Evolutionary conservation across 192 early-diverging fungal genomes (phyloP), one percentile per base, ranked within the genome.

Genomic region (Coemansia reversa): DNA sequence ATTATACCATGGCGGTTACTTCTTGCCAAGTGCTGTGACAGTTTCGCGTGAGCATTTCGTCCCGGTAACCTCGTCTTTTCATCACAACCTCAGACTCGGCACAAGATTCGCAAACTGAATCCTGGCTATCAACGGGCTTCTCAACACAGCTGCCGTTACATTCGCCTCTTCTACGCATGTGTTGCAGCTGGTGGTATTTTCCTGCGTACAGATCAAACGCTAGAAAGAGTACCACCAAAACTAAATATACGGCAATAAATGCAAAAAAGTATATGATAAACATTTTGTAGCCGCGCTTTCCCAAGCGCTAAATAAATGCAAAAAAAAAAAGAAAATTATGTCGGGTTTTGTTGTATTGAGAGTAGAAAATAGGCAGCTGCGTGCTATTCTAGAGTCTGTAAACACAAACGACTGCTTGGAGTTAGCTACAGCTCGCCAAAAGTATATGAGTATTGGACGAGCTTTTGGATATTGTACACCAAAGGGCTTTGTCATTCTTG

Each of bases 11-110:
- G 24, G 29, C 25, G 5, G 7, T 12, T 25, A 25, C 5, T 25
- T 29, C 29, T 11, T 54, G 25, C 52, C 52, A 54, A 27, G 52
- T 54, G 22, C 52, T 28, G n/a, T 54, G n/a, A 12, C 27, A 28
- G 54, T 32, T 27, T 32, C 54, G 27, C 54, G 54, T 24, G 27
- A 55, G 30, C 54, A 55, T 55, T 19, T 19, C 54, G 54, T 55
- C 27, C 28, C 7, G 28, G 54, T 29, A 7, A 7, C 7, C 22
- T 27, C 54, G 54, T 16, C 27, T 27, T 32, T 27, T 25, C 52
- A 29, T 28, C 28, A 12, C 2, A 12, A n/a, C 18, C 22, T 16
- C 28, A 32, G 28, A 7, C 54, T 55, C 54, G 3, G 54, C 30
- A 28, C 54, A 55, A 28, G 12, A 14, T 4, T 16, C 23, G 28